phyloP scores from a whole-genome alignment of 768 basidiomycete species.

The Auriscalpium vulgare region DNA sequence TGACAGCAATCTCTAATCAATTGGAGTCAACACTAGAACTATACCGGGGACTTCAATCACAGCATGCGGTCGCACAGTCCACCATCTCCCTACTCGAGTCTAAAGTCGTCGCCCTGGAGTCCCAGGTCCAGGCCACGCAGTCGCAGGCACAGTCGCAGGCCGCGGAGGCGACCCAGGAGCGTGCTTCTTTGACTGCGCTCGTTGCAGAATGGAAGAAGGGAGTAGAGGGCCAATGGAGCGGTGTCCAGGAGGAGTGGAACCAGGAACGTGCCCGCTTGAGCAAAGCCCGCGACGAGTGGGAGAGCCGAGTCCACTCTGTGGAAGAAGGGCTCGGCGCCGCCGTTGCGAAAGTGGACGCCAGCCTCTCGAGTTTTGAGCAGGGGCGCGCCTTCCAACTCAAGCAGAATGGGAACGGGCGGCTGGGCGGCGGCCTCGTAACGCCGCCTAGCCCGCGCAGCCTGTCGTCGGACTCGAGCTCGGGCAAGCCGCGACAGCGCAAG shows the following conservation, averaged over 20 bases:
- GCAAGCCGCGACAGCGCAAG: constrained; percentile 10
- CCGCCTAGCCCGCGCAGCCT: constrained; percentile 72
- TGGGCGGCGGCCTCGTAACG: constrained; percentile 51
- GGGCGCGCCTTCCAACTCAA: constrained; percentile 20
- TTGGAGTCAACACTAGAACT: constrained; percentile 70
- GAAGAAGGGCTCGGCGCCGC: constrained; percentile 46
- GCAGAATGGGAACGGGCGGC: constrained; percentile 25
- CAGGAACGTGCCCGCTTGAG: constrained; percentile 70
- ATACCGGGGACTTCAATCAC: constrained; percentile 63
- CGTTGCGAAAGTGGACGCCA: constrained; percentile 27
- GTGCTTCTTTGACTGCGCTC: constrained; percentile 44
- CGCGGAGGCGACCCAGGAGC: constrained; percentile 29
- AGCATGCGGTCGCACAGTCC: constrained; percentile 70
- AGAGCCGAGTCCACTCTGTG: constrained; percentile 45
- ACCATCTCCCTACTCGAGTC: constrained; percentile 62
- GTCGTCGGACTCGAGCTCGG: constrained; percentile 45
- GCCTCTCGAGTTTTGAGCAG: constrained; percentile 27
- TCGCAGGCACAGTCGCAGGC: constrained; percentile 31
- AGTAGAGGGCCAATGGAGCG: constrained; percentile 74
- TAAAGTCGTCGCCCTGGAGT: constrained; percentile 65
- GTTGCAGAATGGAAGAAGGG: constrained; percentile 67
- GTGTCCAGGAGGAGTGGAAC: constrained; percentile 75
- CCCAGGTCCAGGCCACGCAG: constrained; percentile 45
- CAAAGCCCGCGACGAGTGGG: constrained; percentile 77
- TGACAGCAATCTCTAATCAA: constrained; percentile 57